Conservation (phyloP, 1,139 yeast species). For the Suhomyces bolitotheri region DNA sequence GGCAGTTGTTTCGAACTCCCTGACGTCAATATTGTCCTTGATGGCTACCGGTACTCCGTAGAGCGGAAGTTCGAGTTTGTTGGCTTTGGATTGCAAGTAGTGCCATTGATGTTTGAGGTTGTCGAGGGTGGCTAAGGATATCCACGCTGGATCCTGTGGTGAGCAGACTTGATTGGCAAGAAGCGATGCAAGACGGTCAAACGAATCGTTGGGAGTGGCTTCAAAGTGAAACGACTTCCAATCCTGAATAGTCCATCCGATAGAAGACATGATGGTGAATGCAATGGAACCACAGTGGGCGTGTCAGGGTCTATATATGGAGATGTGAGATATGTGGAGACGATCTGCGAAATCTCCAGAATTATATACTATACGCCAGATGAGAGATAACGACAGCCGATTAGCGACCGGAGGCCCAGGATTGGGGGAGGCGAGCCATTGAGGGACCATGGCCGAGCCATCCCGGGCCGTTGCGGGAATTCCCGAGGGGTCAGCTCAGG, state of each 20-base stretch:
- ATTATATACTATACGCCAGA: no score
- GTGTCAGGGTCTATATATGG: neutral
- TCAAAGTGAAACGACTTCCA: slow-evolving; percentile 72
- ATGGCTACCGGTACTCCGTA: slow-evolving; percentile 95
- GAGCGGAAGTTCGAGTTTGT: slow-evolving; percentile 55
- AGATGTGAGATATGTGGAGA: neutral
- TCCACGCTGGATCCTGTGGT: slow-evolving; percentile 85
- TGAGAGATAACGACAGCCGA: no score
- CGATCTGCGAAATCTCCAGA: neutral
- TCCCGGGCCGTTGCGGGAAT: neutral
- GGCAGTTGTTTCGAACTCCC: slow-evolving; percentile 83
- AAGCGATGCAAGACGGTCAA: slow-evolving; percentile 47
- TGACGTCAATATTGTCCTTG: slow-evolving; percentile 91
- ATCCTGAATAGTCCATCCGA: slow-evolving; percentile 49
- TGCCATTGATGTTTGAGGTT: slow-evolving; percentile 76
- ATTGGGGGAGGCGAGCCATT: neutral
- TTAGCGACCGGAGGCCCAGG: no score
- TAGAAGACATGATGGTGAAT: slow-evolving; percentile 21
- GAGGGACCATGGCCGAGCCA: neutral
- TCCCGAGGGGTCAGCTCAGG: neutral
- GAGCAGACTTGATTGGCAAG: slow-evolving; percentile 47
- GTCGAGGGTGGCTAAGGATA: slow-evolving; percentile 64
- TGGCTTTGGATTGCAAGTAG: slow-evolving; percentile 60
- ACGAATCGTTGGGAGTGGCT: slow-evolving; percentile 64
- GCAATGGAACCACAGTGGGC: neutral